Evolutionary conservation across 768 basidiomycete genomes (phyloP).

Genomic region (Terana coerulea): DNA sequence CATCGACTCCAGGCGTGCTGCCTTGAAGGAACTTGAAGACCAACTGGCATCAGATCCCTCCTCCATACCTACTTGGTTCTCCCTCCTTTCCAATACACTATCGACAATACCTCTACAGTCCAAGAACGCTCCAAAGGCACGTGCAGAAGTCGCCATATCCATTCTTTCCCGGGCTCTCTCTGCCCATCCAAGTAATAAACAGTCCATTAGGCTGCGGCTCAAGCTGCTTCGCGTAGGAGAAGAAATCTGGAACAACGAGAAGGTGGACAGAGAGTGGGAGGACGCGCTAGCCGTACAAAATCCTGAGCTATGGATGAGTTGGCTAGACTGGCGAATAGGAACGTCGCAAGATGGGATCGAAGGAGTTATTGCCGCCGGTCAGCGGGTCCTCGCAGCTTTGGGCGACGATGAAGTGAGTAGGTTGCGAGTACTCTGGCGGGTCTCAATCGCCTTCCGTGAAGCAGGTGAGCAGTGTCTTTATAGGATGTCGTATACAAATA

Average conservation of each 20-base stretch:
- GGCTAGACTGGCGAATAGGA: constrained; percentile 74
- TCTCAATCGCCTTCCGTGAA: constrained; percentile 54
- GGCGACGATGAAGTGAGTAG: constrained; percentile 35
- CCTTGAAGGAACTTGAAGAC: constrained; percentile 56
- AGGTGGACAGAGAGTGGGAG: constrained; percentile 66
- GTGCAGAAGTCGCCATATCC: constrained; percentile 68
- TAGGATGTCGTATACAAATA: not conserved
- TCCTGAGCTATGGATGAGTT: constrained; percentile 68
- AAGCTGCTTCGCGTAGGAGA: constrained; percentile 70
- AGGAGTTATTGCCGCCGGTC: constrained; percentile 48
- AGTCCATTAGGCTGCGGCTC: constrained; percentile 50
- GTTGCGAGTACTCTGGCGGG: constrained; percentile 70
- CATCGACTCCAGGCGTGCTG: constrained; percentile 47
- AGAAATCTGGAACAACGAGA: constrained; percentile 60
- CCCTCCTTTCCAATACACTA: constrained; percentile 58
- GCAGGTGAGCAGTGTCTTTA: constrained; percentile 73
- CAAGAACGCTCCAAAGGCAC: constrained; percentile 64
- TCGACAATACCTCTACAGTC: constrained; percentile 57
- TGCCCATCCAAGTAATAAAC: constrained; percentile 47
- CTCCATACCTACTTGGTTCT: constrained; percentile 56
- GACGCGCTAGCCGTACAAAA: constrained; percentile 49
- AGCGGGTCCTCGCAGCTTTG: constrained; percentile 42
- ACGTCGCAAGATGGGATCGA: constrained; percentile 44
- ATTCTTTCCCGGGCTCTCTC: constrained; percentile 62
- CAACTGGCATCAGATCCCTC: constrained; percentile 47